These are phyloP conservation scores for Penicillium atrosanguineum DNA, from an alignment of 495 filamentous ascomycete genomes.

Conservation along the genomic window DNA sequence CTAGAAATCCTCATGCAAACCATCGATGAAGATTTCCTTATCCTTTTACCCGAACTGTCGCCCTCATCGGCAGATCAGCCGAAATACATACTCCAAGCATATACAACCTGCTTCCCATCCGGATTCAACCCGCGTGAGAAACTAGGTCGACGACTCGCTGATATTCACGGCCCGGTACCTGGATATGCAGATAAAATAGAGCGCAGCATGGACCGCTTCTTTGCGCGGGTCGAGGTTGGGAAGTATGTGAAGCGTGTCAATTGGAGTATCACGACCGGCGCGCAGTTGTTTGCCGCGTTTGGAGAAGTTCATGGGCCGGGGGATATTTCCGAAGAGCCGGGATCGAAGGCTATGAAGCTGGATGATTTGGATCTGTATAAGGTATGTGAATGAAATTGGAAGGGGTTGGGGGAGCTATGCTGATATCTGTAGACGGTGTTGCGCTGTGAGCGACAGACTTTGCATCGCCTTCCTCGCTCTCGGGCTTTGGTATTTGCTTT, in stretches of 20 bases:
- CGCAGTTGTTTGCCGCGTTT: slow-evolving; percentile 27
- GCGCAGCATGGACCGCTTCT: slow-evolving; percentile 73
- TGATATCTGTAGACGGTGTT: no score
- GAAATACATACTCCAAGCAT: background rate
- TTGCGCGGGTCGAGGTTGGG: slow-evolving; percentile 36
- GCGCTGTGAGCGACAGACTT: slow-evolving; percentile 59
- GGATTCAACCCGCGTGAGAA: slow-evolving; percentile 63
- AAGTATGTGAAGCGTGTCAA: slow-evolving; percentile 36
- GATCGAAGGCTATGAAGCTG: no score
- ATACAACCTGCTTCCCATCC: slow-evolving; percentile 65
- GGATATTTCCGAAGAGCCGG: background rate
- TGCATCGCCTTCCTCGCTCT: slow-evolving; percentile 64
- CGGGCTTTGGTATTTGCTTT: slow-evolving; percentile 68
- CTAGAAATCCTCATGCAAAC: slow-evolving; percentile 19
- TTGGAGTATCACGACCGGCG: slow-evolving; percentile 42
- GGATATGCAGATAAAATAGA: slow-evolving; percentile 64
- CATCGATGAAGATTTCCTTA: slow-evolving; percentile 12
- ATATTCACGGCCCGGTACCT: slow-evolving; percentile 66
- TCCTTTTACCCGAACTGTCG: slow-evolving; percentile 8
- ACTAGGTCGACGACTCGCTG: slow-evolving; percentile 57
- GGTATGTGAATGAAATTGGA: no score
- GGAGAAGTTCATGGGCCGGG: slow-evolving; percentile 5
- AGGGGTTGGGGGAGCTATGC: no score
- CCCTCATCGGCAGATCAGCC: slow-evolving; percentile 3
- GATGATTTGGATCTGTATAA: no score